phyloP scores from a whole-genome alignment of 2,329 filamentous ascomycete genomes.

The Cordyceps cateniannulata region DNA sequence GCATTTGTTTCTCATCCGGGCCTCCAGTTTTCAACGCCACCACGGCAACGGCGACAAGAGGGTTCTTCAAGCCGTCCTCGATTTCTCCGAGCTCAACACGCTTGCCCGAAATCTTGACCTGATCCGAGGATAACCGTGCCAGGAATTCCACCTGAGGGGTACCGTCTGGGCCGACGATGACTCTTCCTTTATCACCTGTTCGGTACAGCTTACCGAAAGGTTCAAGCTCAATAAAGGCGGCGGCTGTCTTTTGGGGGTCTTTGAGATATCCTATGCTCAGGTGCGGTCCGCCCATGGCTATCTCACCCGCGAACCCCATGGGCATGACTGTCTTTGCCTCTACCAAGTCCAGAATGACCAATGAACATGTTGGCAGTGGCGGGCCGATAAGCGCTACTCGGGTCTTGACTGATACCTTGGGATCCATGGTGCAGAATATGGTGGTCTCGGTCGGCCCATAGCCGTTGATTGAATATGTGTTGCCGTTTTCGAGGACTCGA shows the following conservation, averaged over 20 bases:
- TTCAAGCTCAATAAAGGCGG: constrained; percentile 1
- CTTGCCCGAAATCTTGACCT: neutral
- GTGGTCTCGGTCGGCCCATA: constrained; percentile 1
- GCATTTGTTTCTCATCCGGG: neutral
- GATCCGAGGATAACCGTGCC: neutral
- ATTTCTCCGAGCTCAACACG: constrained; percentile 3
- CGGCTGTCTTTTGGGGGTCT: neutral
- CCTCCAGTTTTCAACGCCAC: neutral
- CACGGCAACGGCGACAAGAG: neutral
- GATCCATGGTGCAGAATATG: neutral
- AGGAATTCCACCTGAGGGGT: constrained; percentile 1
- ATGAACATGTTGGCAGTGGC: neutral
- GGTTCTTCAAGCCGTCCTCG: neutral
- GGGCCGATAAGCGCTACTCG: neutral
- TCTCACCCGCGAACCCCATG: neutral
- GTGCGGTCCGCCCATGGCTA: neutral
- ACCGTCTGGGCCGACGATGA: neutral
- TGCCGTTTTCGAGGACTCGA: neutral
- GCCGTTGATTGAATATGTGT: neutral
- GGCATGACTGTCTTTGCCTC: neutral
- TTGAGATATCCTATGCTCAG: constrained; percentile 1
- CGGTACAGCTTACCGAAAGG: constrained; percentile 1
- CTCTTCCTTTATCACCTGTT: neutral
- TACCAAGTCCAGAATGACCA: neutral
- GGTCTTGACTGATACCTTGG: neutral